phyloP scores from a whole-genome alignment of 495 filamentous ascomycete genomes.

The Pyrenopolyporus hunteri region DNA sequence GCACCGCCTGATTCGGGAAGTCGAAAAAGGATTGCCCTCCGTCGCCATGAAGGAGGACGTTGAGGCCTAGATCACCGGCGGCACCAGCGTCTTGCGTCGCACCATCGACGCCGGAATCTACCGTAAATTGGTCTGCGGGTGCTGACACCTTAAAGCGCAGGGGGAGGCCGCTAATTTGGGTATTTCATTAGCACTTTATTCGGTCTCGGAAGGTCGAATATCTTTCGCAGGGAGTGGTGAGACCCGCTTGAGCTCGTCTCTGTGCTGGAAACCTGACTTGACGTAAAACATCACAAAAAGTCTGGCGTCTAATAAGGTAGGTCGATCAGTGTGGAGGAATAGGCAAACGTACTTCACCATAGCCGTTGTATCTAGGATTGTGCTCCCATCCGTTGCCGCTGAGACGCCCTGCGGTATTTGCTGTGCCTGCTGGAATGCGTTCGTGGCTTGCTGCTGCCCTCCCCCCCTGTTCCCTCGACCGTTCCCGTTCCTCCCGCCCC shows the following conservation, averaged over 20 bases:
- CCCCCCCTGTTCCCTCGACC: not conserved
- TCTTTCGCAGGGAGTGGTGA: too few species aligned
- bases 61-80: slow-evolving; percentile 48
- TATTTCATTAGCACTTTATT: too few species aligned
- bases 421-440: slow-evolving; percentile 48
- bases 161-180: slow-evolving; percentile 44
- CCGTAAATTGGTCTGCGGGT: slow-evolving; percentile 53
- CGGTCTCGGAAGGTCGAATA: too few species aligned
- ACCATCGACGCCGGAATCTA: slow-evolving; percentile 48
- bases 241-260: too few species aligned
- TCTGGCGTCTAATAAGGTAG: not conserved
- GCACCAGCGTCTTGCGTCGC: slow-evolving; percentile 37
- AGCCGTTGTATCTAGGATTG: slow-evolving; percentile 55
- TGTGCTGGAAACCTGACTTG: too few species aligned
- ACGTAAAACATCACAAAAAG: too few species aligned
- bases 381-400: slow-evolving; percentile 53
- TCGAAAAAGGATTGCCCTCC: slow-evolving; percentile 64
- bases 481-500: slow-evolving; percentile 5
- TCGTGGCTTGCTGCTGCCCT: slow-evolving; percentile 31
- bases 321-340: not conserved
- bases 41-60: slow-evolving; percentile 60
- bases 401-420: slow-evolving; percentile 45
- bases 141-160: slow-evolving; percentile 57
- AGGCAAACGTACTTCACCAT: slow-evolving; percentile 49
- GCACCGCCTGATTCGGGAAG: slow-evolving; percentile 59